These are phyloP conservation scores for Xylaria acuta DNA, from an alignment of 495 filamentous ascomycete genomes.

Conservation along the genomic window DNA sequence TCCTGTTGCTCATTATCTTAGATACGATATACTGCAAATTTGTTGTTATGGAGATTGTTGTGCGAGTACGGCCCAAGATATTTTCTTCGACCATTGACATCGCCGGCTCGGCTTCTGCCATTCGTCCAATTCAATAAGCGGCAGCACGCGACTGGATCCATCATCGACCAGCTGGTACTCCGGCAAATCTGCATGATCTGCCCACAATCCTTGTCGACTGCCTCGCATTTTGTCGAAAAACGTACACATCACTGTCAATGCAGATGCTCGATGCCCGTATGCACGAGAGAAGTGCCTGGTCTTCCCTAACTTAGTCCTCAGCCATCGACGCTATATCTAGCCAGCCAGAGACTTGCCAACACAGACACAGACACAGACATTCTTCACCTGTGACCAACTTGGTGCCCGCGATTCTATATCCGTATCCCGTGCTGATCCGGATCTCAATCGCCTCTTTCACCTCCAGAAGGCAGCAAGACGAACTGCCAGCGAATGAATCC, in stretches of 20 bases:
- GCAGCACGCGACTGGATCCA: slow-evolving; percentile 14
- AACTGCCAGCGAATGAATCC: slow-evolving; percentile 3
- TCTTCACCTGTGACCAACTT: not conserved
- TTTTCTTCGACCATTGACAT: not conserved
- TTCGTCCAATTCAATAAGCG: slow-evolving; percentile 9
- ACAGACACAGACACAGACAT: not conserved
- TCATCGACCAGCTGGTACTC: slow-evolving; percentile 10
- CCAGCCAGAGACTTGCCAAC: not conserved
- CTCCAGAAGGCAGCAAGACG: not conserved
- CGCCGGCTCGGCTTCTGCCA: not conserved
- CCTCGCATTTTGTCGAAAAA: slow-evolving; percentile 18
- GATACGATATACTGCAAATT: not conserved
- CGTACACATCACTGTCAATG: not conserved
- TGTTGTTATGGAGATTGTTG: not conserved
- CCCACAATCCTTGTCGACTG: slow-evolving; percentile 24
- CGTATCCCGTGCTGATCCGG: not conserved
- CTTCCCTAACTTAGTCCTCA: not conserved
- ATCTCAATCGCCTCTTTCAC: not conserved
- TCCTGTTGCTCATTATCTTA: not conserved
- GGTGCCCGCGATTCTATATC: not conserved
- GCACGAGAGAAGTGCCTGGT: not conserved
- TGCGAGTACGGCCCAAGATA: not conserved
- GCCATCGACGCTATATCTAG: not conserved
- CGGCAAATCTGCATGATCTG: slow-evolving; percentile 21
- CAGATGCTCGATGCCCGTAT: not conserved